Conservation (phyloP, 177 flowering plant genomes). For the Vitis hybrid region DNA sequence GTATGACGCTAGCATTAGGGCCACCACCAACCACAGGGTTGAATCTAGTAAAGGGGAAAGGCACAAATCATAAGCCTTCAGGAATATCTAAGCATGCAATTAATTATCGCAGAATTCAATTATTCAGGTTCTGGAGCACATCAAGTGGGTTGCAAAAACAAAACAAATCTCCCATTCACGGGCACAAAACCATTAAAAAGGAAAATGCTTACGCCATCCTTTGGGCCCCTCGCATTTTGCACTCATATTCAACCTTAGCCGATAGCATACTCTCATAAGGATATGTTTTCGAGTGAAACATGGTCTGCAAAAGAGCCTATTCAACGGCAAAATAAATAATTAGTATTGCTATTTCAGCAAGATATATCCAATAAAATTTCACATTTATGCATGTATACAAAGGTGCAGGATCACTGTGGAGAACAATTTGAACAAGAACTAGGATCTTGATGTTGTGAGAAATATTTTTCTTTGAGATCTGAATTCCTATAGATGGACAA, state of each 20-base stretch:
- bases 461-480: too few relatives aligned
- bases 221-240: conserved; percentile 95
- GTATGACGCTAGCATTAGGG: conserved; percentile 84
- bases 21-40: conserved; percentile 99
- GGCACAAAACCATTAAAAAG: conserved; percentile 1
- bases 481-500: too few relatives aligned
- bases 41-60: conserved; percentile 48
- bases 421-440: too few relatives aligned
- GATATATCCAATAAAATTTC: conserved; percentile 2
- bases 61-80: conserved; percentile 5
- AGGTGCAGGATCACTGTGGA: neutral
- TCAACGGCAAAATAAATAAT: conserved; percentile 11
- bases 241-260: conserved; percentile 89
- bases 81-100: neutral
- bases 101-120: neutral
- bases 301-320: conserved; percentile 87
- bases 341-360: neutral
- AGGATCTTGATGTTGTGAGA: too few relatives aligned
- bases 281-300: conserved; percentile 67
- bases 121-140: neutral
- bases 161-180: neutral
- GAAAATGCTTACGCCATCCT: conserved; percentile 85
- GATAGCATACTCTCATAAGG: conserved; percentile 75
- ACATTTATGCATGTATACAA: neutral
- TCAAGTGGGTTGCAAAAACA: neutral